These are phyloP conservation scores for Berkeleyomyces rouxiae DNA, from an alignment of 2,329 filamentous ascomycete genomes.

Conservation along the genomic window DNA sequence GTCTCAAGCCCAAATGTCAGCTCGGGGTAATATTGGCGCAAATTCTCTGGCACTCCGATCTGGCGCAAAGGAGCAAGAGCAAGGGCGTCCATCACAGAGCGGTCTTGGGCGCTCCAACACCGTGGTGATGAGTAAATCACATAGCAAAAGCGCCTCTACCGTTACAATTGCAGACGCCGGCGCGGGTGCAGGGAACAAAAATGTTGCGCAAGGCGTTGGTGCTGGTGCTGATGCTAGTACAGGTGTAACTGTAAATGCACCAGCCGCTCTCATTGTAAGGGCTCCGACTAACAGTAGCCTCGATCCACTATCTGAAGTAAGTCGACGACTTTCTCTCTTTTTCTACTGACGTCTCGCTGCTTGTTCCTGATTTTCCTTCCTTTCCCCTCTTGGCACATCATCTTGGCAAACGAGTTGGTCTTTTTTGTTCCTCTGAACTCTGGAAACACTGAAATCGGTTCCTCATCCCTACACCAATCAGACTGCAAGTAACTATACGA, in stretches of 20 bases:
- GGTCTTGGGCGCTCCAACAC: neutral
- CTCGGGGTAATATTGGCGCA: neutral
- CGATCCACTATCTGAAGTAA: slow-evolving; percentile 11
- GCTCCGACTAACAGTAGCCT: slow-evolving; percentile 1
- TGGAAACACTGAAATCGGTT: neutral
- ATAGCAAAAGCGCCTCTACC: neutral
- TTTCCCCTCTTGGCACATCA: neutral
- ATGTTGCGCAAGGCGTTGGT: neutral
- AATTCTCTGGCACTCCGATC: neutral
- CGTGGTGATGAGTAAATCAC: neutral
- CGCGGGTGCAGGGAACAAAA: neutral
- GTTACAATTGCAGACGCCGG: neutral
- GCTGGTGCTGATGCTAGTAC: neutral
- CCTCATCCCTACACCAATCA: neutral
- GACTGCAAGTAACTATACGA: neutral
- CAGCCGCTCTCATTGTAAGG: neutral
- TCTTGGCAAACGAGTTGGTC: neutral
- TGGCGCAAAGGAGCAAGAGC: neutral
- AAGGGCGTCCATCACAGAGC: neutral
- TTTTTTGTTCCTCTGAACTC: neutral
- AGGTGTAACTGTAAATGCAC: neutral
- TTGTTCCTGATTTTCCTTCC: neutral
- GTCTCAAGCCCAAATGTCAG: neutral
- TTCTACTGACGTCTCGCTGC: neutral
- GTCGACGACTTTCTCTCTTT: neutral